Evolutionary conservation across 352 stramenopile genomes (phyloP).

Genomic region (Blastocystis sp.): DNA sequence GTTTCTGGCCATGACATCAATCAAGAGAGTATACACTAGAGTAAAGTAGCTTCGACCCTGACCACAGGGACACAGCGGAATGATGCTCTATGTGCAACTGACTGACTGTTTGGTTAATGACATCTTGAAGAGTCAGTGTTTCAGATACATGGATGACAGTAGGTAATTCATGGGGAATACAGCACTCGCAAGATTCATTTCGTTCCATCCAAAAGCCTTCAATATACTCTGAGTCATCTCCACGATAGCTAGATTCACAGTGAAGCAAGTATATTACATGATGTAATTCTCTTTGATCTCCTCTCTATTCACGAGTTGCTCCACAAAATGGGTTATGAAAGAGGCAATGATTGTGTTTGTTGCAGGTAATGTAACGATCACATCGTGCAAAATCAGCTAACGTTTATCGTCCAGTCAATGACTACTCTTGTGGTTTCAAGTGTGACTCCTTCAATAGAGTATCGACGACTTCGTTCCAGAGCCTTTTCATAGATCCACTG

Average conservation of each 20-base stretch:
- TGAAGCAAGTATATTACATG: background rate
- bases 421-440: background rate
- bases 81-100: background rate
- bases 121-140: background rate
- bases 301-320: background rate
- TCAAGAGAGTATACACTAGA: background rate
- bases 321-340: background rate
- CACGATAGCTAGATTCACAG: background rate
- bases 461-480: background rate
- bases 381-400: background rate
- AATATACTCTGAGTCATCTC: background rate
- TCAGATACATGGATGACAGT: background rate
- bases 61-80: background rate
- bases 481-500: background rate
- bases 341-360: background rate
- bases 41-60: background rate
- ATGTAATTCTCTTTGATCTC: background rate
- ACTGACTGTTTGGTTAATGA: background rate
- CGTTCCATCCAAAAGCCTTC: slow-evolving; percentile 20
- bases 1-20: background rate
- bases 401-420: too few relatives aligned
- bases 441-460: background rate
- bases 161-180: background rate
- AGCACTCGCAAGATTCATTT: background rate
- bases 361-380: background rate